Evolutionary conservation across 2,329 filamentous ascomycete species (phyloP).

Genomic region (Penicillium sp.): DNA sequence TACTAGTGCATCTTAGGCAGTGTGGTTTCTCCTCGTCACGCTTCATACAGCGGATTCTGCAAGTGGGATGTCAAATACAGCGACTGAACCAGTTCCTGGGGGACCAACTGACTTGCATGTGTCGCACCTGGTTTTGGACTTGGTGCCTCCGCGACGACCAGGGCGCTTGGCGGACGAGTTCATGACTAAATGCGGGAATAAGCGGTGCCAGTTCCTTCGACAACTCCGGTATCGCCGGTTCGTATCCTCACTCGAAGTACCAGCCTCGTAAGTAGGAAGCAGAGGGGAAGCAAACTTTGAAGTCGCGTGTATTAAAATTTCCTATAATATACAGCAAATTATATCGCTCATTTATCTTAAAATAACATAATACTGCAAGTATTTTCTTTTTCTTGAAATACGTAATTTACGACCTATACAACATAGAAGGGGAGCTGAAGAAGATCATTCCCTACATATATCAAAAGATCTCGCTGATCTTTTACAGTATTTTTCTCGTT

Average conservation of each 20-base stretch:
- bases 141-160: slow-evolving; percentile 15
- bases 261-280: background rate
- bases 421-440: too few species aligned
- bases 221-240: background rate
- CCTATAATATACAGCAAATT: background rate
- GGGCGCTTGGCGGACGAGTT: background rate
- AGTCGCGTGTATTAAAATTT: background rate
- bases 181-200: background rate
- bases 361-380: too few species aligned
- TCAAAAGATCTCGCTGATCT: too few species aligned
- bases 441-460: too few species aligned
- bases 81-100: background rate
- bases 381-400: too few species aligned
- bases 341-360: too few species aligned
- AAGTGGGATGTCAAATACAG: background rate
- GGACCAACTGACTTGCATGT: slow-evolving; percentile 23
- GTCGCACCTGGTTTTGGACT: slow-evolving; percentile 22
- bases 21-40: slow-evolving; percentile 20
- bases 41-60: slow-evolving; percentile 14
- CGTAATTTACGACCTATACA: too few species aligned
- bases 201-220: background rate
- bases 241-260: background rate
- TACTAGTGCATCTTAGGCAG: slow-evolving; percentile 17
- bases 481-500: too few species aligned
- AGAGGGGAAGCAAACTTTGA: background rate